Conservation (phyloP, 768 basidiomycete genomes). For the Hygrocybe punicea region DNA sequence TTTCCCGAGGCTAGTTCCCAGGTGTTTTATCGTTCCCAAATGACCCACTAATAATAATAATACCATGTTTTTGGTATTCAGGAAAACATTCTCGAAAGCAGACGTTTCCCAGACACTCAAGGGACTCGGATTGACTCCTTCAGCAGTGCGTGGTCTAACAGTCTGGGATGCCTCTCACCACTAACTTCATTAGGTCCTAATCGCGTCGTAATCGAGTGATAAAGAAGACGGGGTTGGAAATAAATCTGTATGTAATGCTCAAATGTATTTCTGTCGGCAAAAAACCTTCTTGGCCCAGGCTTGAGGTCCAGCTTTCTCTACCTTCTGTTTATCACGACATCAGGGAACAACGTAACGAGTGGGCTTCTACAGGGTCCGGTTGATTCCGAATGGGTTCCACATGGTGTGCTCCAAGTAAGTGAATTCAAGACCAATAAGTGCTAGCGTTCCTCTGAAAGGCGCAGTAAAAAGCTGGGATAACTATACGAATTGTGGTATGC, state of each 20-base stretch:
- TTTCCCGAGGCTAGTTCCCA: conserved; percentile 69
- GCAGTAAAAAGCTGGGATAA: too few relatives aligned
- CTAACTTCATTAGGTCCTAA: conserved; percentile 44
- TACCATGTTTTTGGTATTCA: conserved; percentile 24
- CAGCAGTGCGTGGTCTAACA: conserved; percentile 57
- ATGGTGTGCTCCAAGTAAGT: too few relatives aligned
- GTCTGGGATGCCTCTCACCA: neutral
- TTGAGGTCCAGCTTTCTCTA: too few relatives aligned
- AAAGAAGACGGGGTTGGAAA: neutral
- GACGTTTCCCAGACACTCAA: conserved; percentile 81
- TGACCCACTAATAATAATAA: neutral
- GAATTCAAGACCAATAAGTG: too few relatives aligned
- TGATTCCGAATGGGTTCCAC: too few relatives aligned
- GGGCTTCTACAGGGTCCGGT: too few relatives aligned
- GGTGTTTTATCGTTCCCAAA: neutral
- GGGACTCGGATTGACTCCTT: conserved; percentile 86
- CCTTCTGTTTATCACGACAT: too few relatives aligned
- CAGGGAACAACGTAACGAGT: too few relatives aligned
- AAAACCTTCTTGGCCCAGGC: too few relatives aligned
- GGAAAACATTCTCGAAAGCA: conserved; percentile 69
- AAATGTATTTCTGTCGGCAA: too few relatives aligned
- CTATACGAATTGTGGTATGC: too few relatives aligned
- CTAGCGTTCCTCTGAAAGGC: too few relatives aligned
- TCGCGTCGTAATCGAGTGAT: conserved; percentile 32
- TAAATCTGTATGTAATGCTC: neutral